Evolutionary conservation across 176 grass and related monocot genomes (phyloP), one percentile per base, ranked within the genome.

Genomic region (Olyra latifolia): DNA sequence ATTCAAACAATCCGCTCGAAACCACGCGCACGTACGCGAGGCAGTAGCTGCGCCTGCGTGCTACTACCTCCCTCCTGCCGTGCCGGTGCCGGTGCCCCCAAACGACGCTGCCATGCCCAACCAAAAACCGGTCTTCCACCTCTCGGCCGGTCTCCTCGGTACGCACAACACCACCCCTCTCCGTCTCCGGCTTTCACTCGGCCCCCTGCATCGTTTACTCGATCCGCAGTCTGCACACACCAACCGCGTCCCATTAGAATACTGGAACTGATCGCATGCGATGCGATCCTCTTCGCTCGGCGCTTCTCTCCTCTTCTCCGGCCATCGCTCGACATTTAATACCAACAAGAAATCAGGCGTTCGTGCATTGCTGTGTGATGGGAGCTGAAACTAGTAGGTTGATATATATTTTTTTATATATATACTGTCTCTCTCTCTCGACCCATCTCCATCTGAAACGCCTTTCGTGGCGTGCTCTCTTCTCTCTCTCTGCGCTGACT

Each of bases 111-210:
- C 25, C 53, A 7, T 8, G 45, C 22, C 74, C 74, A 53, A 42
- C 23, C 11, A 0, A 60, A 47, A 17, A 14, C 12, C 17, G 66
- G 53, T 39, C 56, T 15, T 11, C 20, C 39, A 13, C n/a, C 32
- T 7, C 61, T 55, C 54, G 16, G 60, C 43, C 10, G 23, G 42
- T 69, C 23, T 47, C 16, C 28, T 28, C 45, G 43, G n/a, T n/a
- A n/a, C n/a, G n/a, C n/a, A n/a, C n/a, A n/a, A n/a, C n/a, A n/a
- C n/a, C n/a, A n/a, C n/a, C n/a, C n/a, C n/a, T n/a, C n/a, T n/a
- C n/a, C n/a, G n/a, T n/a, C 25, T 48, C 60, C 84, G 71, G 69
- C 4, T 74, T 81, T 72, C 61, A 48, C 65, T 69, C 62, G 6
- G 29, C 38, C 46, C 40, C 15, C 45, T 10, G 35, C 25, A 9